phyloP scores from a whole-genome alignment of 176 grass and related monocot species.

The Oryza coarctata region DNA sequence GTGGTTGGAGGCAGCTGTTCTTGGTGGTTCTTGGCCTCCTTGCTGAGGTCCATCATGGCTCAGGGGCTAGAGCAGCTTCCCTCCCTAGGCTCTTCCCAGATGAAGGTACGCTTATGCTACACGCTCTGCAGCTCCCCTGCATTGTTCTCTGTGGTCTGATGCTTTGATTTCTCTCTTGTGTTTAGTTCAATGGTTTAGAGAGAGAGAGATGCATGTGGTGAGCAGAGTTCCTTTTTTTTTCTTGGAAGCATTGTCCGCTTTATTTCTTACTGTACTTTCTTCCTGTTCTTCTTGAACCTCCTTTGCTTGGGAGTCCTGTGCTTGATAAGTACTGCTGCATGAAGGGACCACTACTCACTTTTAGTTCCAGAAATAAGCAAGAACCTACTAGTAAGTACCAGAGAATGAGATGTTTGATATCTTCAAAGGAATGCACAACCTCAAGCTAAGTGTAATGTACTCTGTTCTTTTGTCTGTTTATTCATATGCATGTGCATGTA shows the following conservation, averaged over 20 bases:
- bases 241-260: background rate
- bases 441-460: background rate
- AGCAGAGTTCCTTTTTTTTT: conserved; percentile 17
- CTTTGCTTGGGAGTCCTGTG: background rate
- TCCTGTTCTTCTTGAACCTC: background rate
- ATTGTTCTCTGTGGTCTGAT: background rate
- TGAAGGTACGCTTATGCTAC: conserved; percentile 33
- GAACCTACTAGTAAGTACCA: background rate
- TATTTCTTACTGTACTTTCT: background rate
- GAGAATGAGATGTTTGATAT: background rate
- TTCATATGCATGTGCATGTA: background rate
- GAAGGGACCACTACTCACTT: background rate
- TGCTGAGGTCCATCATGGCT: conserved; percentile 34
- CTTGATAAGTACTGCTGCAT: conserved; percentile 1
- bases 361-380: background rate
- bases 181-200: background rate
- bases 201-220: background rate
- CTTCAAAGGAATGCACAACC: background rate
- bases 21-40: conserved; percentile 20
- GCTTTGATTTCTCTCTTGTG: background rate
- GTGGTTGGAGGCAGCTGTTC: background rate
- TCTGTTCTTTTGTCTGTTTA: background rate
- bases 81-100: conserved; percentile 29
- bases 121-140: background rate
- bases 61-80: conserved; percentile 1